Evolutionary conservation across 2,329 filamentous ascomycete species (phyloP).

Genomic region (Xylaria sp.): DNA sequence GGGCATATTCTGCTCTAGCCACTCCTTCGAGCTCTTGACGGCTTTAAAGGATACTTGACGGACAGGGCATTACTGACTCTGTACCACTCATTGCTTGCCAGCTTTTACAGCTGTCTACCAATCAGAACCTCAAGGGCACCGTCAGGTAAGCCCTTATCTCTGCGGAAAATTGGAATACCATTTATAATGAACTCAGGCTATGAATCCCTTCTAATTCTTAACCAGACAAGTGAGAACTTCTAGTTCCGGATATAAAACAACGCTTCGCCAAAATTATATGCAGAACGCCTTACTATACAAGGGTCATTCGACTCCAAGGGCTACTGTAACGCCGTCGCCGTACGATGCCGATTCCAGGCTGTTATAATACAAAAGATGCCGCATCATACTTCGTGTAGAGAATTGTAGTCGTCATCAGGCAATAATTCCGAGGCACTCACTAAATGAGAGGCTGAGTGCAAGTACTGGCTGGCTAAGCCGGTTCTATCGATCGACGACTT

Average conservation of each 20-base stretch:
- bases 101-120: too few relatives aligned
- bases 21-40: too few relatives aligned
- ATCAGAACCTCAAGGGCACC: too few relatives aligned
- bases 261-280: background rate
- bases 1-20: too few relatives aligned
- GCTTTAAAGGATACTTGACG: too few relatives aligned
- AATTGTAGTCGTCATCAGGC: background rate
- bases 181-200: background rate
- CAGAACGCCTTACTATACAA: conserved; percentile 10
- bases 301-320: background rate
- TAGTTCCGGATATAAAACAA: background rate
- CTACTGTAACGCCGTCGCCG: conserved; percentile 15
- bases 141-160: too few relatives aligned
- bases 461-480: background rate
- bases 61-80: too few relatives aligned
- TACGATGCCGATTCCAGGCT: background rate
- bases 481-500: conserved; percentile 22
- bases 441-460: background rate
- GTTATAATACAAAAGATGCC: conserved; percentile 12
- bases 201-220: background rate
- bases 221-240: background rate
- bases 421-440: background rate
- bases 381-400: background rate
- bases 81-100: too few relatives aligned
- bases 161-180: background rate